Percentiles rank a stretch among this genome's conserved stretches.
Conservation (phyloP, 805 yeast genomes). For the Spathaspora gorwiae region DNA sequence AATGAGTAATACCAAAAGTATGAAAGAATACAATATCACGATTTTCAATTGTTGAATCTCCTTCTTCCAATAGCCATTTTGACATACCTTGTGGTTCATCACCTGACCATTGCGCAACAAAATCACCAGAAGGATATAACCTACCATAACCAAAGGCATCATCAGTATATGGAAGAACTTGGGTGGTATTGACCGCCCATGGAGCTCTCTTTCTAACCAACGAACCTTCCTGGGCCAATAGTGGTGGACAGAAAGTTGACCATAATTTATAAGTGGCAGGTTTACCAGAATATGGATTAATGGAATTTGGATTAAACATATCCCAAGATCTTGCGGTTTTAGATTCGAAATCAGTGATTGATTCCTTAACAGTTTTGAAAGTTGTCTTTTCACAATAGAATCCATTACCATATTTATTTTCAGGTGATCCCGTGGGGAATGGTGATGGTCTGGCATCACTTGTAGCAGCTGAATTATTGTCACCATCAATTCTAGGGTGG, state of each 20-base stretch:
- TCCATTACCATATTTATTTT: slow-evolving; percentile 75
- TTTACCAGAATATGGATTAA: slow-evolving; percentile 66
- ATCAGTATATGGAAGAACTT: slow-evolving; percentile 69
- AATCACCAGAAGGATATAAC: slow-evolving; percentile 77
- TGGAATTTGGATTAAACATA: slow-evolving; percentile 64
- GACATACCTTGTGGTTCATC: slow-evolving; percentile 64
- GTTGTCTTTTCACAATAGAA: slow-evolving; percentile 61
- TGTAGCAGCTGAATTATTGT: slow-evolving; percentile 66
- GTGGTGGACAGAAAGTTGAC: slow-evolving; percentile 67
- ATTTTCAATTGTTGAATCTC: slow-evolving; percentile 48
- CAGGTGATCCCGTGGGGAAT: slow-evolving; percentile 57
- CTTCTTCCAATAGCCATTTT: slow-evolving; percentile 64
- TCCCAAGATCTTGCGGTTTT: slow-evolving; percentile 73
- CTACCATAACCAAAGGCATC: slow-evolving; percentile 48
- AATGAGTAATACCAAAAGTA: slow-evolving; percentile 80
- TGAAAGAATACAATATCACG: slow-evolving; percentile 75
- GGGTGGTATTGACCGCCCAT: slow-evolving; percentile 65
- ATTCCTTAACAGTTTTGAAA: slow-evolving; percentile 66
- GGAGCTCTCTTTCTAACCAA: slow-evolving; percentile 77
- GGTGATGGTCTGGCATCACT: slow-evolving; percentile 62
- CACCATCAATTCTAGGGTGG: slow-evolving; percentile 80
- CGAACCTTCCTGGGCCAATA: slow-evolving; percentile 70
- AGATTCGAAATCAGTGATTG: slow-evolving; percentile 58
- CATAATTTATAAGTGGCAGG: slow-evolving; percentile 76
- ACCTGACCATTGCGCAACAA: slow-evolving; percentile 71